These are phyloP conservation scores for Salicornia ramosissima DNA, from an alignment of 148 eudicot genomes.

Conservation along the genomic window DNA sequence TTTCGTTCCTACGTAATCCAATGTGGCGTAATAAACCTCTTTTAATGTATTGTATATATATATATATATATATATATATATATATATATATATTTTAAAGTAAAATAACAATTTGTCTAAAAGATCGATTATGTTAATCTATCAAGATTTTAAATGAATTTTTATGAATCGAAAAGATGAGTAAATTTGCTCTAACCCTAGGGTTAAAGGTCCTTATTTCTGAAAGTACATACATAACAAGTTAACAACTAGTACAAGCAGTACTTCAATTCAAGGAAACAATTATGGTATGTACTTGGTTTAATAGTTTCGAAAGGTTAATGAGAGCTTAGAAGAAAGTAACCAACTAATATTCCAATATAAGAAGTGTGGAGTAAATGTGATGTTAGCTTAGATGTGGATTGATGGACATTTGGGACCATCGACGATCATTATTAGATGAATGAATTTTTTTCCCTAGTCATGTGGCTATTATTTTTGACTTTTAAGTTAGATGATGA, in stretches of 20 bases:
- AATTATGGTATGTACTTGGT: not conserved
- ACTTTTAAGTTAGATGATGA: not conserved
- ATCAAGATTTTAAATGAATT: too few relatives aligned
- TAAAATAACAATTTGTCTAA: too few relatives aligned
- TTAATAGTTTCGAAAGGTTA: conserved; percentile 12
- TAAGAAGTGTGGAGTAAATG: conserved; percentile 9
- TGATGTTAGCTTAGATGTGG: conserved; percentile 14
- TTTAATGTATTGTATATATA: too few relatives aligned
- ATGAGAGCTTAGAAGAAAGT: not conserved
- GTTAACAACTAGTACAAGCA: not conserved
- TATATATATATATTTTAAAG: too few relatives aligned
- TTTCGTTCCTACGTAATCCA: too few relatives aligned
- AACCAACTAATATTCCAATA: not conserved
- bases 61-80: too few relatives aligned
- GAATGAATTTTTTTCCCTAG: not conserved
- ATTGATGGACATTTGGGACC: conserved; percentile 15
- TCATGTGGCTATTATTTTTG: conserved; percentile 11
- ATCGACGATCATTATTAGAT: not conserved
- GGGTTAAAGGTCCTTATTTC: too few relatives aligned
- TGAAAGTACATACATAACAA: too few relatives aligned
- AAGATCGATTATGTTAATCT: too few relatives aligned
- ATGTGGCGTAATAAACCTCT: too few relatives aligned
- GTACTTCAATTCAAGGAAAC: not conserved
- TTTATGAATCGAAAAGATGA: too few relatives aligned
- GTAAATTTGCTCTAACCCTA: too few relatives aligned